phyloP scores from a whole-genome alignment of 2,329 filamentous ascomycete species.

The Trichophyton rubrum region DNA sequence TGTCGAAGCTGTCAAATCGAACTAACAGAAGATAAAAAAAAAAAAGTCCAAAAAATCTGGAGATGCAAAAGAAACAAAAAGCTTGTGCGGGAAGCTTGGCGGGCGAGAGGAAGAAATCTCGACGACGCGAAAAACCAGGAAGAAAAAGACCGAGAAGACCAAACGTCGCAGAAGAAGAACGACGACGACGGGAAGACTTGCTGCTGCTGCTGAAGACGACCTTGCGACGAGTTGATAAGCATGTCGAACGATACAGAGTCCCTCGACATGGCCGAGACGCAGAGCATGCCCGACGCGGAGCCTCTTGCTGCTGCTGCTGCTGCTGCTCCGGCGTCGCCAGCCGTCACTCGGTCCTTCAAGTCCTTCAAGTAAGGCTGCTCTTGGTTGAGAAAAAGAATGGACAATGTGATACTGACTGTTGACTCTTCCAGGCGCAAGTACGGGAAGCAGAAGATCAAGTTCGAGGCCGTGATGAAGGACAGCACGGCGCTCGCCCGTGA shows the following conservation, averaged over 20 bases:
- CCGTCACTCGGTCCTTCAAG: slow-evolving; percentile 46
- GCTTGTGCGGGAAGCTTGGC: not conserved
- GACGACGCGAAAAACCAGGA: not conserved
- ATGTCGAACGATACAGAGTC: slow-evolving; percentile 25
- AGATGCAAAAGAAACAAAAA: not conserved
- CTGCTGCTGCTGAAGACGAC: not conserved
- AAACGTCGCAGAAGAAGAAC: not conserved
- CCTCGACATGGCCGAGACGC: slow-evolving; percentile 17
- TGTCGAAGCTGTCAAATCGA: not conserved
- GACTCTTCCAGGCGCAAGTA: slow-evolving; percentile 66
- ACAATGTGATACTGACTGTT: not conserved
- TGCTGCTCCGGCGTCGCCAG: slow-evolving; percentile 17
- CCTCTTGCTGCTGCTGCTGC: not conserved
- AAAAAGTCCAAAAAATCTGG: not conserved
- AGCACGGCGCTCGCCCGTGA: slow-evolving; percentile 52
- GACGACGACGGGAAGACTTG: no score
- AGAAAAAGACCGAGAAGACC: not conserved
- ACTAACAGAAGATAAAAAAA: not conserved
- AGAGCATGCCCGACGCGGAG: slow-evolving; percentile 20
- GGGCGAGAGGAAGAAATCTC: not conserved
- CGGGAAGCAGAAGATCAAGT: slow-evolving; percentile 68
- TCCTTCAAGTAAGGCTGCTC: slow-evolving; percentile 46
- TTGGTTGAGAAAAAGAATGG: no score
- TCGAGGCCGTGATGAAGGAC: slow-evolving; percentile 68
- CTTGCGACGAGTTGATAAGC: not conserved